Evolutionary conservation across 2,329 filamentous ascomycete genomes (phyloP).

Genomic region (Claviceps maximensis): DNA sequence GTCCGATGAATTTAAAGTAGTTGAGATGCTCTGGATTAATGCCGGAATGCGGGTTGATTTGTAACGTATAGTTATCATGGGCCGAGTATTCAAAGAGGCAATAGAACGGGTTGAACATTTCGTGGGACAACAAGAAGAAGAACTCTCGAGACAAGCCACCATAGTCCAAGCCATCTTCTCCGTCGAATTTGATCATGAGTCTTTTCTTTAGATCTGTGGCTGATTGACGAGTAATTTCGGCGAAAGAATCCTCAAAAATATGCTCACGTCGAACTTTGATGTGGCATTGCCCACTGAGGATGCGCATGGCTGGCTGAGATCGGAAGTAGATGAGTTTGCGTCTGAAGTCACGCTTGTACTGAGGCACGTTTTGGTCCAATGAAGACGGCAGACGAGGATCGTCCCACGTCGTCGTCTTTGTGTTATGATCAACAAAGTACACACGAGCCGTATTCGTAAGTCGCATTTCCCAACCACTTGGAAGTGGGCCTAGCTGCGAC

Average conservation of each 20-base stretch:
- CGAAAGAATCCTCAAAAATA: slow-evolving; percentile 98
- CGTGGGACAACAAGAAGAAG: slow-evolving; percentile 97
- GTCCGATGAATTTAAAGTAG: slow-evolving; percentile 99
- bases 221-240: slow-evolving; percentile 94
- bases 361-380: slow-evolving; percentile 92
- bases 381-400: slow-evolving; percentile 91
- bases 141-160: slow-evolving; percentile 96
- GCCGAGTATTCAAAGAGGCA: slow-evolving; percentile 98
- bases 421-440: slow-evolving; percentile 99
- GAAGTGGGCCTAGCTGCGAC: slow-evolving; percentile 85
- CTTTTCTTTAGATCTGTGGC: slow-evolving; percentile 95
- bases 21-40: slow-evolving; percentile 99
- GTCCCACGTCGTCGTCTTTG: slow-evolving; percentile 98
- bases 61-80: slow-evolving; percentile 98
- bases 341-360: slow-evolving; percentile 98
- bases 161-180: slow-evolving; percentile 95
- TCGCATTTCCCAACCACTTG: slow-evolving; percentile 99
- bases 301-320: slow-evolving; percentile 90
- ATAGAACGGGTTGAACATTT: slow-evolving; percentile 99
- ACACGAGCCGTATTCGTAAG: slow-evolving; percentile 95
- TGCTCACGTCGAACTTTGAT: slow-evolving; percentile 94
- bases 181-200: slow-evolving; percentile 99
- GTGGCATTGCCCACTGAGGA: slow-evolving; percentile 91
- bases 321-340: slow-evolving; percentile 98
- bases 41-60: slow-evolving; percentile 98